Evolutionary conservation across 495 filamentous ascomycete species (phyloP).

Genomic region (Bombardia bombarda): DNA sequence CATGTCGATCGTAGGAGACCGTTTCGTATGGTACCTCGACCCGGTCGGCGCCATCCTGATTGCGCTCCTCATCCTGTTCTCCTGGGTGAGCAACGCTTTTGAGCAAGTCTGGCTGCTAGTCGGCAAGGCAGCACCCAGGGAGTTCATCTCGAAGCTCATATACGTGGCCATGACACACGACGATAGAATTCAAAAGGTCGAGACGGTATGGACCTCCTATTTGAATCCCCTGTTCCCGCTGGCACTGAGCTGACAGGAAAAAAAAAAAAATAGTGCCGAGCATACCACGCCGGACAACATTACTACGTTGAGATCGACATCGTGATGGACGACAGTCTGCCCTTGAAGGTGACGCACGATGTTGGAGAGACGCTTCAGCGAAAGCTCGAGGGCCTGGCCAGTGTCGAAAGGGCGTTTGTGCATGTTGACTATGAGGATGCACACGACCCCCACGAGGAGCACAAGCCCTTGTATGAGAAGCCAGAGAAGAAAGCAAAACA

Average conservation of each 20-base stretch:
- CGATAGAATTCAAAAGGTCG: slow-evolving; percentile 42
- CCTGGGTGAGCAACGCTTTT: slow-evolving; percentile 47
- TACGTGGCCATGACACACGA: slow-evolving; percentile 51
- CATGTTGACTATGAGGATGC: slow-evolving; percentile 48
- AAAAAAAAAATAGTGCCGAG: slow-evolving; percentile 31
- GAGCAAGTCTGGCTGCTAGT: slow-evolving; percentile 50
- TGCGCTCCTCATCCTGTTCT: slow-evolving; percentile 45
- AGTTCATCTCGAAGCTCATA: slow-evolving; percentile 50
- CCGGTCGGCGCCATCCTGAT: slow-evolving; percentile 49
- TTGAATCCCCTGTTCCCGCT: neutral
- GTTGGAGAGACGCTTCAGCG: slow-evolving; percentile 45
- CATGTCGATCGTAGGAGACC: slow-evolving; percentile 46
- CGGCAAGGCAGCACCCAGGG: slow-evolving; percentile 44
- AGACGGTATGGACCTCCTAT: slow-evolving; percentile 30
- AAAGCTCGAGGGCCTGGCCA: slow-evolving; percentile 45
- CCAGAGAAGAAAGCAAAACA: slow-evolving; percentile 17
- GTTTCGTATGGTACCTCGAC: slow-evolving; percentile 48
- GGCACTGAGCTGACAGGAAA: slow-evolving; percentile 1
- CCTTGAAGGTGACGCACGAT: slow-evolving; percentile 45
- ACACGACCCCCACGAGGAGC: slow-evolving; percentile 43
- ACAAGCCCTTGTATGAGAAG: slow-evolving; percentile 45
- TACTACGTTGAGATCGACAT: slow-evolving; percentile 53
- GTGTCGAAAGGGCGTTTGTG: slow-evolving; percentile 50
- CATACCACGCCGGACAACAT: slow-evolving; percentile 48
- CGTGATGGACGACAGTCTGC: slow-evolving; percentile 44